phyloP scores from a whole-genome alignment of 805 yeast genomes.

The Ogataea neopini region DNA sequence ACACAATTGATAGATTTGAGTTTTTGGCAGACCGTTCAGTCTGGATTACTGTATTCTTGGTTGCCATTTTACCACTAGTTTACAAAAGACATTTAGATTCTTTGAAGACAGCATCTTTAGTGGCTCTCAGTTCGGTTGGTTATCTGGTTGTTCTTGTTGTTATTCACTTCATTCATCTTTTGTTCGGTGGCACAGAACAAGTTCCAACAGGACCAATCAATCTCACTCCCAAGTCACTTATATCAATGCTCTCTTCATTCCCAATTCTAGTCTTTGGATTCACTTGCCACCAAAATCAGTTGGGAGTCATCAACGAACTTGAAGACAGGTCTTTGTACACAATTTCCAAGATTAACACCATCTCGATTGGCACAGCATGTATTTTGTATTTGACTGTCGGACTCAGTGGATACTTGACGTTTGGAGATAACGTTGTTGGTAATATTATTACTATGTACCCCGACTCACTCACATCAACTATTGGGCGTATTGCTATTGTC shows the following conservation, averaged over 20 bases:
- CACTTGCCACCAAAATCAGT: conserved; percentile 96
- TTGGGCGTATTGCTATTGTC: conserved; percentile 81
- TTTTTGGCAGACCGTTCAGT: conserved; percentile 46
- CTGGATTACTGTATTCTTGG: conserved; percentile 64
- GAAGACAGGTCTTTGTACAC: conserved; percentile 49
- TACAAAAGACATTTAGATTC: conserved; percentile 77
- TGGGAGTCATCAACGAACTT: conserved; percentile 82
- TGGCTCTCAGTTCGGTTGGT: conserved; percentile 79
- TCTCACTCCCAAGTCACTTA: conserved; percentile 45
- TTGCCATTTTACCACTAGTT: conserved; percentile 59
- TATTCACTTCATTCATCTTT: conserved; percentile 63
- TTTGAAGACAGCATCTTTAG: conserved; percentile 78
- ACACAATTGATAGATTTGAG: conserved; percentile 18
- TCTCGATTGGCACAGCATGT: conserved; percentile 62
- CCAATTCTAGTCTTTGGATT: conserved; percentile 94
- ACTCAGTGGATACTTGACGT: conserved; percentile 78
- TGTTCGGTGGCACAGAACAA: conserved; percentile 56
- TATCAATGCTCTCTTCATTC: conserved; percentile 64
- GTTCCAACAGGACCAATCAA: conserved; percentile 53
- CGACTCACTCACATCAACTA: conserved; percentile 58
- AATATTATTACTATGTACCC: conserved; percentile 82
- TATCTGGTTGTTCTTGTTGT: conserved; percentile 75
- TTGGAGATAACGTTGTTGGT: conserved; percentile 77
- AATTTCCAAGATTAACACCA: conserved; percentile 47
- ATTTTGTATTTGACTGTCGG: conserved; percentile 72